Evolutionary conservation across 2,329 filamentous ascomycete genomes (phyloP), one percentile per base, ranked within the genome.

Genomic region (Monilinia aucupariae): DNA sequence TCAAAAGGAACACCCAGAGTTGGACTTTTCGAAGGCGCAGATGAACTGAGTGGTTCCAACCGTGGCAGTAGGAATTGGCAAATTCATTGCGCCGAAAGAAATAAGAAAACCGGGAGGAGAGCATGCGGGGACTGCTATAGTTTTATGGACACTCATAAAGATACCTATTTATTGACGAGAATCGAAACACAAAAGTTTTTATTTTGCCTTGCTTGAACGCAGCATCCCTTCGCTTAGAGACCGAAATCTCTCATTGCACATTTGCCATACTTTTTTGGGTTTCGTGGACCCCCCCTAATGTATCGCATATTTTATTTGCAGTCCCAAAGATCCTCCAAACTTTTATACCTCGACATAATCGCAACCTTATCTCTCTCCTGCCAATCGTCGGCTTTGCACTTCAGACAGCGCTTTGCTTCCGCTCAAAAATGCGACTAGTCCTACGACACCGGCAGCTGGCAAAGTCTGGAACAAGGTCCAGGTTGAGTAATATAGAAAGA

Each of bases 401-500:
- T 99, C 94, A 56, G 91, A 89, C 69, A 99, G 80, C 6, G 94
- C 94, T 76, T 92, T 88, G 74, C 88, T 92, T 63, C 94, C 94
- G 74, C 91, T 96, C 66, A 97, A 76, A 74, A 96, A 91, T 13
- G 90, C 85, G 61, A 92, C 83, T 32, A 83, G 77, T 20, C 87
- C 86, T 37, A 94, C 83, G 50, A 86, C 77, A 41, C 81, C 81
- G 61, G 88, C 86, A 32, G 86, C 86, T 5, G 92, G 92, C 56
- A 99, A 80, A 17, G 85, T 86, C 79, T 96, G 88, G 82, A 97
- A 96, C 52, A 99, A 81, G 73, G 88, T 96, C 92, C 93, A 97
- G 73, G 79, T 85, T 60, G 84, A 88, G 78, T 97, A 97, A 82
- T 99, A 99, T 68, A 96, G 78, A 80, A 94, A 93, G 78, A 99